phyloP scores from a whole-genome alignment of 371 early-diverging fungal genomes.

The Coemansia sp. region DNA sequence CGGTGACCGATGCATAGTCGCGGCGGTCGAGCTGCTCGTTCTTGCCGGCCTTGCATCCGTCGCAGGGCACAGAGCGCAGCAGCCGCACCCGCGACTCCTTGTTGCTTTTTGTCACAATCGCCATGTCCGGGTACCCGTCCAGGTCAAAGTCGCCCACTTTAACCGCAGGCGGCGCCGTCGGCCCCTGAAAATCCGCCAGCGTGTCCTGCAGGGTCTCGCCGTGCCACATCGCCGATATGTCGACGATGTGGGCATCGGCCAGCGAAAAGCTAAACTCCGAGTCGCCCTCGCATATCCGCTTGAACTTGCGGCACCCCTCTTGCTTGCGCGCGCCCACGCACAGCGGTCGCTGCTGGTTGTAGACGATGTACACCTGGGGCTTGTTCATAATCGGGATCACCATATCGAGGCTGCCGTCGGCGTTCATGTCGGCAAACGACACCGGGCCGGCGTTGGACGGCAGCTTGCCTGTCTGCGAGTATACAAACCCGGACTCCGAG shows the following conservation, averaged over 20 bases:
- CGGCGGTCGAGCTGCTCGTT: conserved; percentile 50
- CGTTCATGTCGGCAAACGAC: conserved; percentile 89
- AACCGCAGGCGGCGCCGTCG: conserved; percentile 57
- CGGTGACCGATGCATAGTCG: conserved; percentile 57
- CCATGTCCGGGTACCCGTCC: conserved; percentile 91
- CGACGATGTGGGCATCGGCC: conserved; percentile 44
- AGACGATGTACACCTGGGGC: conserved; percentile 74
- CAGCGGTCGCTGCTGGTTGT: conserved; percentile 81
- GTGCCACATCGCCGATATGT: conserved; percentile 52
- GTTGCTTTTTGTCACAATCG: conserved; percentile 56
- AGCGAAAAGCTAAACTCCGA: conserved; percentile 61
- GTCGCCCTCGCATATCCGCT: conserved; percentile 73
- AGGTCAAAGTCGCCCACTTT: conserved; percentile 79
- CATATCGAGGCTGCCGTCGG: conserved; percentile 85
- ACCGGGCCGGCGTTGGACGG: conserved; percentile 77
- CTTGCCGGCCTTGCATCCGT: conserved; percentile 16
- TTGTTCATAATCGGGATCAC: conserved; percentile 62
- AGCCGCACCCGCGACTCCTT: conserved; percentile 57
- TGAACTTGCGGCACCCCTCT: conserved; percentile 54
- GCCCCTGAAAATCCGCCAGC: conserved; percentile 58
- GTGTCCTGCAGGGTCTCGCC: conserved; percentile 54
- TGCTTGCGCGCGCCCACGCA: conserved; percentile 58
- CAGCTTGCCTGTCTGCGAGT: conserved; percentile 59
- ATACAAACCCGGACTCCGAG: conserved; percentile 57
- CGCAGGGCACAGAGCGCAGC: conserved; percentile 47